phyloP scores from a whole-genome alignment of 805 yeast genomes.

The Debaryomyces prosopidis region DNA sequence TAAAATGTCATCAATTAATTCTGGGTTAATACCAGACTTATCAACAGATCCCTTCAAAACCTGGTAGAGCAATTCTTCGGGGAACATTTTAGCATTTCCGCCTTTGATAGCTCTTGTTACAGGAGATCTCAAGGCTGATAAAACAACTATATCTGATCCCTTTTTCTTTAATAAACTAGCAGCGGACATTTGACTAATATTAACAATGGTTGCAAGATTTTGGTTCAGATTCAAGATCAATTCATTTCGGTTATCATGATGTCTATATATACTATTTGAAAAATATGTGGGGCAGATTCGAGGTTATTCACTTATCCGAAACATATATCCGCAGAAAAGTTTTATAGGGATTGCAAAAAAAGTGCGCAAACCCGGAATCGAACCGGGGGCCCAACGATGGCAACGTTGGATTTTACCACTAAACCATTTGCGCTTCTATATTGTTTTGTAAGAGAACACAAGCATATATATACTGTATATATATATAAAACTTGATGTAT shows the following conservation, averaged over 20 bases:
- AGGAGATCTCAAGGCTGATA: conserved; percentile 37
- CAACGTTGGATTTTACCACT: conserved; percentile 21
- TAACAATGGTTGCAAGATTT: too few species aligned
- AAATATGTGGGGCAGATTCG: neutral
- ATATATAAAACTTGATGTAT: too few species aligned
- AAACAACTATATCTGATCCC: conserved; percentile 33
- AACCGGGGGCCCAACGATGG: conserved; percentile 22
- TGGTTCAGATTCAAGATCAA: too few species aligned
- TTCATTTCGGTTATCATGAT: too few species aligned
- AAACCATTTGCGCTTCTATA: conserved; percentile 15
- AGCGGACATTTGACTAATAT: neutral
- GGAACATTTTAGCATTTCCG: conserved; percentile 33
- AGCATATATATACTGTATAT: neutral
- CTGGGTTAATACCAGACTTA: conserved; percentile 21
- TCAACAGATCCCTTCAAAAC: conserved; percentile 29
- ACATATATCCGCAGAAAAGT: neutral
- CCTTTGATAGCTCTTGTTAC: conserved; percentile 37
- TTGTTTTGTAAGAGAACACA: neutral
- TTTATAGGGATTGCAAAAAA: conserved; percentile 1
- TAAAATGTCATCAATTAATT: conserved; percentile 32
- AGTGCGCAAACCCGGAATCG: conserved; percentile 19
- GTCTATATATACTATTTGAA: too few species aligned
- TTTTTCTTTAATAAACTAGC: conserved; percentile 14
- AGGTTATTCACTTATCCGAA: neutral
- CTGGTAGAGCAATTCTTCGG: conserved; percentile 33